Evolutionary conservation across 1,139 yeast species (phyloP).

Genomic region (Scheffersomyces titani): DNA sequence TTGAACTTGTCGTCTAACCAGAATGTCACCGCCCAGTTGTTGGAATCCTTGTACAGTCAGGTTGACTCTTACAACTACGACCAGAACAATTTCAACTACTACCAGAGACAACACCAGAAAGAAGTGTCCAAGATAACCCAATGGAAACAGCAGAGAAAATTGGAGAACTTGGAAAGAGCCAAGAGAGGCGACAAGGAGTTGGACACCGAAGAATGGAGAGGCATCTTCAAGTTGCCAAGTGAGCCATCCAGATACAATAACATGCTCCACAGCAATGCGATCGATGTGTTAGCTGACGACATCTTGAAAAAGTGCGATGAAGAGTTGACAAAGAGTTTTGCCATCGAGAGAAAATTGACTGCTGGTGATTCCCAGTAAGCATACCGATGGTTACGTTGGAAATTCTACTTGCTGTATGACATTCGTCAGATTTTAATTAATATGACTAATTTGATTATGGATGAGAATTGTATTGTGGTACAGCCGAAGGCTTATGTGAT

Average conservation of each 20-base stretch:
- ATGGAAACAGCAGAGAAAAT: slow-evolving; percentile 69
- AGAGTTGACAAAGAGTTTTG: slow-evolving; percentile 62
- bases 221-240: slow-evolving; percentile 64
- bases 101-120: slow-evolving; percentile 75
- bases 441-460: neutral
- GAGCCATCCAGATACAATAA: slow-evolving; percentile 80
- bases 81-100: slow-evolving; percentile 79
- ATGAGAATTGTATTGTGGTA: neutral
- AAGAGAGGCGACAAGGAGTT: slow-evolving; percentile 59
- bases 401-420: neutral
- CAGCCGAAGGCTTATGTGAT: no score
- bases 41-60: slow-evolving; percentile 72
- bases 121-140: slow-evolving; percentile 71
- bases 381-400: neutral
- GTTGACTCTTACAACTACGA: slow-evolving; percentile 80
- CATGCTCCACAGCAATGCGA: slow-evolving; percentile 67
- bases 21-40: slow-evolving; percentile 48
- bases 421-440: neutral
- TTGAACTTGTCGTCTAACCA: slow-evolving; percentile 48
- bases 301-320: slow-evolving; percentile 64
- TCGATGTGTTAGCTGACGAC: slow-evolving; percentile 68
- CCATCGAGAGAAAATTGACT: slow-evolving; percentile 52
- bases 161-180: slow-evolving; percentile 63
- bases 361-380: slow-evolving; percentile 4
- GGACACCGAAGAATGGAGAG: slow-evolving; percentile 67